These are phyloP conservation scores for Hypoxylon sp. DNA, from an alignment of 2,329 filamentous ascomycete genomes.

Conservation along the genomic window DNA sequence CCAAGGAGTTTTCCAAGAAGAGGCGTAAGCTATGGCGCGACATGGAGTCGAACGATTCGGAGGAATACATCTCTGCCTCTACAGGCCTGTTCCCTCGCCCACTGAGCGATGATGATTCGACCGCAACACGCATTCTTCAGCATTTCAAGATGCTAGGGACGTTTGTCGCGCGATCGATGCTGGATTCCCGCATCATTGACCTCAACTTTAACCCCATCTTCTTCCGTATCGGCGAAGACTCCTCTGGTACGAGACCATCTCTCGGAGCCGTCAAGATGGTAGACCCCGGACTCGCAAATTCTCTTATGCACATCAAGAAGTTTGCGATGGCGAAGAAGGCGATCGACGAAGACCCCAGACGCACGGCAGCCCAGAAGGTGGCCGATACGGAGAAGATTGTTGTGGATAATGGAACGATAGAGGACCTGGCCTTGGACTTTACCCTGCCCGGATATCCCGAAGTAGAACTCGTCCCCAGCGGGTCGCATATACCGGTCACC, in stretches of 20 bases:
- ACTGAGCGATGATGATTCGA: conserved; percentile 80
- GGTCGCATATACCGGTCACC: conserved; percentile 77
- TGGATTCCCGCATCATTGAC: conserved; percentile 97
- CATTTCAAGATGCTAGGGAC: conserved; percentile 94
- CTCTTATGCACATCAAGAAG: conserved; percentile 84
- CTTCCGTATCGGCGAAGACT: conserved; percentile 87
- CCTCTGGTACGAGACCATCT: conserved; percentile 75
- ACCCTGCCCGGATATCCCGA: conserved; percentile 89
- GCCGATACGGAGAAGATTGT: conserved; percentile 72
- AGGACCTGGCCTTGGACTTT: conserved; percentile 92
- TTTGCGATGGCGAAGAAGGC: conserved; percentile 84
- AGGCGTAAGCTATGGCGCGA: conserved; percentile 97
- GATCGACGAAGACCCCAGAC: conserved; percentile 74
- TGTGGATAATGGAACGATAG: conserved; percentile 79
- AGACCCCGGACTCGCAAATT: conserved; percentile 84
- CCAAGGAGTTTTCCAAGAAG: conserved; percentile 96
- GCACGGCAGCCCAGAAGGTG: conserved; percentile 75
- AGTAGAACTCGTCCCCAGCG: conserved; percentile 82
- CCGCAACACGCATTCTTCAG: conserved; percentile 86
- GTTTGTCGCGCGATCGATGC: conserved; percentile 97
- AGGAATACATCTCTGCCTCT: conserved; percentile 85
- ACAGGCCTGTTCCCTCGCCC: conserved; percentile 91
- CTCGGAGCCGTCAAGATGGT: conserved; percentile 89
- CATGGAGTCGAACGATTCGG: conserved; percentile 74
- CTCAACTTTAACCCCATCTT: conserved; percentile 97